A percentile compares a stretch with the other conserved stretches of the same genome.
Conservation (phyloP, 2,329 filamentous ascomycete species). For the Talaromyces islandicus region DNA sequence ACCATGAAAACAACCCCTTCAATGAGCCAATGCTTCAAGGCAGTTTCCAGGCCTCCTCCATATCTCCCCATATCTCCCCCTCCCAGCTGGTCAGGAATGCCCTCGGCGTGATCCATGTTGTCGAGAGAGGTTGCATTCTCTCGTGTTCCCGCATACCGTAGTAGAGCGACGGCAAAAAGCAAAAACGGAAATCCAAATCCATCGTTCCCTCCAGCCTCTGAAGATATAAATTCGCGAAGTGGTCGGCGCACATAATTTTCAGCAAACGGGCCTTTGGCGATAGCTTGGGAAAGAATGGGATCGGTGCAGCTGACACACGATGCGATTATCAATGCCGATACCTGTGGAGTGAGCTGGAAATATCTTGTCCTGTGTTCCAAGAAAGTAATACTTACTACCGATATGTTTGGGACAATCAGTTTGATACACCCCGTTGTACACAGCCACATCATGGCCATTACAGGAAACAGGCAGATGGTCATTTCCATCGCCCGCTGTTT, state of each 20-base stretch:
- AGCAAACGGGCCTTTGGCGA: constrained; percentile 58
- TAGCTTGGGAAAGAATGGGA: constrained; percentile 56
- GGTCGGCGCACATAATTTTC: constrained; percentile 56
- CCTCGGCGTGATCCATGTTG: constrained; percentile 16
- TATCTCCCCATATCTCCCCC: constrained; percentile 44
- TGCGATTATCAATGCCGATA: constrained; percentile 52
- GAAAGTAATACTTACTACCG: constrained; percentile 28
- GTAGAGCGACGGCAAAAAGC: constrained; percentile 52
- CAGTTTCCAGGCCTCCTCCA: constrained; percentile 47
- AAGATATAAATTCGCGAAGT: constrained; percentile 56
- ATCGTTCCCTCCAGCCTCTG: constrained; percentile 58
- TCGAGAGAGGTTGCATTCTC: constrained; percentile 14
- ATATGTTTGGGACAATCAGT: constrained; percentile 50
- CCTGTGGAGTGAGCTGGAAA: constrained; percentile 17
- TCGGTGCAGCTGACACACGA: constrained; percentile 59
- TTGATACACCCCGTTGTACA: constrained; percentile 52
- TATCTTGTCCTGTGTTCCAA: neutral
- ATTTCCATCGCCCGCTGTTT: constrained; percentile 48
- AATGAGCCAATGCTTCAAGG: constrained; percentile 52
- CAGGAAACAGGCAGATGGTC: constrained; percentile 49
- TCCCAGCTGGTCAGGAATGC: constrained; percentile 22
- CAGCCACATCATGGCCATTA: constrained; percentile 60
- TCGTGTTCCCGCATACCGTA: constrained; percentile 46
- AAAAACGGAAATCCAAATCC: constrained; percentile 59
- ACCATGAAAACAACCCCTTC: constrained; percentile 59